Conservation (phyloP, 371 early-diverging fungal genomes). For the Mucor sp. region DNA sequence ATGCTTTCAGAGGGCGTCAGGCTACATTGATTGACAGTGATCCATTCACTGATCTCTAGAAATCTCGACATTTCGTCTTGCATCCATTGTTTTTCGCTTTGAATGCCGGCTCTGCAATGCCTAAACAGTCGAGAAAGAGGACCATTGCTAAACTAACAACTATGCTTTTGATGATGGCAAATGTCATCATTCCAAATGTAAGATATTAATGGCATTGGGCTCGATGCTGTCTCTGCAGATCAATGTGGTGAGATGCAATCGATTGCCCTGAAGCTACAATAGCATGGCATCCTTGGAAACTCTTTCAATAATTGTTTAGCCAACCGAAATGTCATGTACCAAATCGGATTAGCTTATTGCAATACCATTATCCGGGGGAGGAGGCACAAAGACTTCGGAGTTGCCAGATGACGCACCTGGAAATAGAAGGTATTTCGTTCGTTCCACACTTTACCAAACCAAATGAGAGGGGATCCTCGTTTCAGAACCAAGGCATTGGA, state of each 20-base stretch:
- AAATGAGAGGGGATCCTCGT: background rate
- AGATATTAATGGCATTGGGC: background rate
- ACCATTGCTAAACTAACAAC: background rate
- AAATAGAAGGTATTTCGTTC: constrained; percentile 1
- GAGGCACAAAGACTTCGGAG: constrained; percentile 4
- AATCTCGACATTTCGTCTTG: background rate
- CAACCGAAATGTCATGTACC: background rate
- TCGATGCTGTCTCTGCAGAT: background rate
- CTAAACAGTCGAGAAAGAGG: background rate
- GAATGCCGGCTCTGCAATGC: background rate
- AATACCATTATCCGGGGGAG: constrained; percentile 9
- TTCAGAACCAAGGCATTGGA: background rate
- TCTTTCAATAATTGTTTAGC: background rate
- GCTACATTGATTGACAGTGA: background rate
- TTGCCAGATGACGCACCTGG: constrained; percentile 11
- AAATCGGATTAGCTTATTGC: background rate
- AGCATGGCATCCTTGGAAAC: background rate
- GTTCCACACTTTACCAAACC: background rate
- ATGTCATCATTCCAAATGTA: background rate
- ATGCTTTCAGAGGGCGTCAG: background rate
- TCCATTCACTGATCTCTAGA: background rate
- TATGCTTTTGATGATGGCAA: background rate
- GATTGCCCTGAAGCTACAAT: background rate
- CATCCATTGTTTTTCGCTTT: background rate
- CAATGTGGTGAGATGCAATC: background rate